Percentiles rank a stretch among this genome's conserved stretches.
Evolutionary conservation across 352 stramenopile genomes (phyloP).

Genomic region (Plasmopara muralis): DNA sequence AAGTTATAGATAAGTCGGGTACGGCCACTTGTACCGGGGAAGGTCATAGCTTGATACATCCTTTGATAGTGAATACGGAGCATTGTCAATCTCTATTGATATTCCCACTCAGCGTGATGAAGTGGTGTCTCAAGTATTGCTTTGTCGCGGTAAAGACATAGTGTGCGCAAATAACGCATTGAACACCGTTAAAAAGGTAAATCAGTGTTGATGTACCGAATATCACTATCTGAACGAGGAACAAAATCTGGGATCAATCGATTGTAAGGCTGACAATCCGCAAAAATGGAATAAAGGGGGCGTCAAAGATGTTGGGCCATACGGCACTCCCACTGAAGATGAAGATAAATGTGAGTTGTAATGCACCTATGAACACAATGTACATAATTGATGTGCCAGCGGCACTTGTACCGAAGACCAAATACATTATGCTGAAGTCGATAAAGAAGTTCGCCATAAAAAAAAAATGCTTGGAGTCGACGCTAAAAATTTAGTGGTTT

Average conservation of each 20-base stretch:
- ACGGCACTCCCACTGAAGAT: neutral
- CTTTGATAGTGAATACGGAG: too few species aligned
- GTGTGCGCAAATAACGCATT: conserved; percentile 1
- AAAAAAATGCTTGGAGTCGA: neutral
- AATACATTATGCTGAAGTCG: neutral
- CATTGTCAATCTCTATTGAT: too few species aligned
- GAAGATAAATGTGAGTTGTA: neutral
- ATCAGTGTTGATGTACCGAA: neutral
- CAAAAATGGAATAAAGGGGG: too few species aligned
- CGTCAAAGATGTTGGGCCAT: too few species aligned
- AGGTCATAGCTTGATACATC: too few species aligned
- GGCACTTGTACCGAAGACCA: neutral
- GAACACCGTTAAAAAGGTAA: conserved; percentile 9
- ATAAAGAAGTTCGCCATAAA: neutral
- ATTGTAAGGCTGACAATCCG: too few species aligned
- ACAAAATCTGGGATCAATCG: too few species aligned
- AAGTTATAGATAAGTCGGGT: too few species aligned
- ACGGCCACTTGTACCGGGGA: too few species aligned
- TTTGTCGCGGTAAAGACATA: too few species aligned
- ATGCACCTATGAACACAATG: neutral
- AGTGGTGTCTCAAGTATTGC: too few species aligned
- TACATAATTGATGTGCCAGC: neutral
- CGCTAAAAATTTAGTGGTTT: neutral
- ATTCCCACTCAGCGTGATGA: too few species aligned
- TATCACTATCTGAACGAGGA: neutral